Evolutionary conservation across 257 asterid genomes (phyloP).

Genomic region (Nicotiana obtusifolia): DNA sequence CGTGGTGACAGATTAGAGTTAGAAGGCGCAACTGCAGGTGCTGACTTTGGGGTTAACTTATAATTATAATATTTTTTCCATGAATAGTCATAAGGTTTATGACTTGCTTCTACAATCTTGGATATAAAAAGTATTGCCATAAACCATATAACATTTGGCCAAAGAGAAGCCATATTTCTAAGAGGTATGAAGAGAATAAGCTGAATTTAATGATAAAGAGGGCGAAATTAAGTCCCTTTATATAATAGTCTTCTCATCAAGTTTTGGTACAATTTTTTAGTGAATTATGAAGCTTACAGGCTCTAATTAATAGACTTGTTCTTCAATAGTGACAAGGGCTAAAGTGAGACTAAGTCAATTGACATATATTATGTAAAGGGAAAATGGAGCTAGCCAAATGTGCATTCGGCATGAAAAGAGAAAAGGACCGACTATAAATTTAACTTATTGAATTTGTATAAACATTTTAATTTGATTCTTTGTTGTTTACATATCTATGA

Average conservation of each 20-base stretch:
- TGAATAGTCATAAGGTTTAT: not conserved
- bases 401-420: not conserved
- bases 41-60: not conserved
- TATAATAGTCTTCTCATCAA: not conserved
- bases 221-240: not conserved
- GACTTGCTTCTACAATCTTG: conserved; percentile 11
- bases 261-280: not conserved
- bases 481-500: not conserved
- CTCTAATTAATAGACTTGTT: not conserved
- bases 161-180: conserved; percentile 13
- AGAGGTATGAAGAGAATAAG: not conserved
- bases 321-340: not conserved
- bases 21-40: not conserved
- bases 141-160: conserved; percentile 11
- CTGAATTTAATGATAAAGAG: not conserved
- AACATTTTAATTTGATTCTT: not conserved
- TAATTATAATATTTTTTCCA: not conserved
- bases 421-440: not conserved
- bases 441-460: not conserved
- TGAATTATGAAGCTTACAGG: not conserved
- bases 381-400: not conserved
- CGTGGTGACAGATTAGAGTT: not conserved
- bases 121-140: conserved; percentile 11
- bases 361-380: not conserved
- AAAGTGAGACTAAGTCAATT: not conserved